These are phyloP conservation scores for Neofusicoccum kwambonambiense DNA, from an alignment of 2,329 filamentous ascomycete genomes.

Conservation along the genomic window DNA sequence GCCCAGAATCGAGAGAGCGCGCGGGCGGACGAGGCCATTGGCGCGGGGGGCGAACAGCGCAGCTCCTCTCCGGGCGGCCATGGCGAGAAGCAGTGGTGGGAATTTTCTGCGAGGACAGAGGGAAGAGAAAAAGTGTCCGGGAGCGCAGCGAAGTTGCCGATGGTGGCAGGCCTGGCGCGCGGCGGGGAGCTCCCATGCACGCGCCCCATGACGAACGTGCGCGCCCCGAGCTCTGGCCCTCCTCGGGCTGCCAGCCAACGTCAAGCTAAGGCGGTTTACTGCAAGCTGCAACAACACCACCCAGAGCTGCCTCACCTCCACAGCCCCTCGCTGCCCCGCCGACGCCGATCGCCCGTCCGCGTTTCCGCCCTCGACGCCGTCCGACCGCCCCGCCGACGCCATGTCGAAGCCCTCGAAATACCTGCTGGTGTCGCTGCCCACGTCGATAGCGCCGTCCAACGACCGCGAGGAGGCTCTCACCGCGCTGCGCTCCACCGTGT, in stretches of 20 bases:
- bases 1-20: conserved; percentile 1
- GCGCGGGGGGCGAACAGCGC: conserved; percentile 19
- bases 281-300: background rate
- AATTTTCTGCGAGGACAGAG: background rate
- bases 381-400: conserved; percentile 12
- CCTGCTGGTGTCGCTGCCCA: conserved; percentile 85
- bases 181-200: conserved; percentile 7
- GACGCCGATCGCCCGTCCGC: background rate
- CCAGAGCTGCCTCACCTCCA: background rate
- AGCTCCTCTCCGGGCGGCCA: conserved; percentile 13
- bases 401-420: conserved; percentile 62
- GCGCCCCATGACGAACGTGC: conserved; percentile 15
- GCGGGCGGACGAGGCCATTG: conserved; percentile 10
- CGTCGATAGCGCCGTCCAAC: conserved; percentile 78
- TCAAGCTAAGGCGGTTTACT: background rate
- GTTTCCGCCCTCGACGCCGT: background rate
- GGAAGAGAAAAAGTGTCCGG: background rate
- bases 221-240: conserved; percentile 4
- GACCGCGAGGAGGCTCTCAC: conserved; percentile 79
- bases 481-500: conserved; percentile 69
- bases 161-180: background rate
- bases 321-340: background rate
- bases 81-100: background rate
- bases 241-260: conserved; percentile 12
- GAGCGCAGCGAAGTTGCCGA: background rate